A percentile compares a stretch with the other conserved stretches of the same genome.
phyloP scores from a whole-genome alignment of 108 stramenopile species.

The Aurantiochytrium sp. region DNA sequence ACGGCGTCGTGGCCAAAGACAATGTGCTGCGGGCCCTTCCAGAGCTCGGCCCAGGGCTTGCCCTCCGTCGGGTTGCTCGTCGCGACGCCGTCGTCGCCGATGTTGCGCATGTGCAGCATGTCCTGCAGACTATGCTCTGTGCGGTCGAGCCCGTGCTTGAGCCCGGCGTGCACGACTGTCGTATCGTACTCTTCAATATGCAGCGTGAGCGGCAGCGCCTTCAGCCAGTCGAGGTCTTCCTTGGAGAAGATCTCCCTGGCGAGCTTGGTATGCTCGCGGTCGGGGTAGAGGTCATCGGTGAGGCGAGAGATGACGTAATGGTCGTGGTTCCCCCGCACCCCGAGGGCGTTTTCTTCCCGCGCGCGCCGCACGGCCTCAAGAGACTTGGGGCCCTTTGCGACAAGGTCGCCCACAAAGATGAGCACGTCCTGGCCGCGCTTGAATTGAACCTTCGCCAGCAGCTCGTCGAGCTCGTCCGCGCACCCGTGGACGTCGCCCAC shows the following conservation, averaged over 20 bases:
- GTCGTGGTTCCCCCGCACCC: constrained; percentile 92
- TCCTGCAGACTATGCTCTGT: constrained; percentile 67
- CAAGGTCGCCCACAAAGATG: constrained; percentile 83
- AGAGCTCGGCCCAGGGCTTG: constrained; percentile 80
- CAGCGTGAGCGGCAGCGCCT: constrained; percentile 81
- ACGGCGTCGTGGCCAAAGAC: constrained; percentile 92
- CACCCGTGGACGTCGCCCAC: constrained; percentile 93
- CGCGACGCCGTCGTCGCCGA: constrained; percentile 76
- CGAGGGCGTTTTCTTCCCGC: constrained; percentile 78
- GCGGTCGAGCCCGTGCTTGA: constrained; percentile 71
- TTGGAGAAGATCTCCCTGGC: constrained; percentile 31
- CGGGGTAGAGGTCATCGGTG: not conserved
- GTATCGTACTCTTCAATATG: constrained; percentile 71
- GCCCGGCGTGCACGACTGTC: constrained; percentile 88
- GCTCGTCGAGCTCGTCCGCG: constrained; percentile 76
- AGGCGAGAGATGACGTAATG: constrained; percentile 68
- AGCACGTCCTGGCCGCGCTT: constrained; percentile 80
- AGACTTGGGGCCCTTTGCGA: constrained; percentile 88
- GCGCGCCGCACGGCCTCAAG: constrained; percentile 79
- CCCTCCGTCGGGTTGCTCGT: constrained; percentile 86
- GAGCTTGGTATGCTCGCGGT: not conserved
- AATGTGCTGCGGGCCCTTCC: constrained; percentile 87
- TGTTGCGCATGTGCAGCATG: constrained; percentile 72
- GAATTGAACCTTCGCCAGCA: constrained; percentile 71
- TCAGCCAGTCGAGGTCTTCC: constrained; percentile 81